These are phyloP conservation scores for Rhizopus arrhizus DNA, from an alignment of 371 early-diverging fungal genomes.

Conservation along the genomic window DNA sequence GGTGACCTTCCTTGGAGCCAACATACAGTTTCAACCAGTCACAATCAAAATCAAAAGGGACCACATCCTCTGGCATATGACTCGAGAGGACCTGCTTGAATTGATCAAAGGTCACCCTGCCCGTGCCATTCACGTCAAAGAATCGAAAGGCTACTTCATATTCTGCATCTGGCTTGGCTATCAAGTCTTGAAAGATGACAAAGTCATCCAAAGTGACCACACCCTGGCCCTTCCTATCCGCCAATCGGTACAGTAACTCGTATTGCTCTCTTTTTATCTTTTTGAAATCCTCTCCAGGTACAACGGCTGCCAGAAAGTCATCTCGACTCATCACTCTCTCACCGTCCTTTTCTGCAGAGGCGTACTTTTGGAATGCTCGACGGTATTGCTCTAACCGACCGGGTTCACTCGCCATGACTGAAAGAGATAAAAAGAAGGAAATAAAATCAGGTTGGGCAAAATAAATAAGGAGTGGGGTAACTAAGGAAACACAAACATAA, in stretches of 20 bases:
- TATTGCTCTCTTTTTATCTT: slow-evolving; percentile 63
- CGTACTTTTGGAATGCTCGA: slow-evolving; percentile 64
- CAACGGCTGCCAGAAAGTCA: slow-evolving; percentile 71
- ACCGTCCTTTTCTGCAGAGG: slow-evolving; percentile 61
- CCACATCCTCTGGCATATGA: slow-evolving; percentile 59
- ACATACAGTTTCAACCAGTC: slow-evolving; percentile 75
- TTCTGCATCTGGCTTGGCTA: slow-evolving; percentile 82
- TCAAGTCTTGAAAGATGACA: slow-evolving; percentile 70
- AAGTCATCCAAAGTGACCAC: slow-evolving; percentile 74
- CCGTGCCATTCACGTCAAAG: slow-evolving; percentile 65
- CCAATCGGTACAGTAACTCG: slow-evolving; percentile 70
- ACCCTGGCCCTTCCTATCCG: slow-evolving; percentile 69
- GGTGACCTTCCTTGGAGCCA: slow-evolving; percentile 60
- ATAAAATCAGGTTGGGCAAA: no score
- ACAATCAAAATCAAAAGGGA: slow-evolving; percentile 73
- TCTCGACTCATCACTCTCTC: slow-evolving; percentile 67
- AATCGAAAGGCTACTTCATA: slow-evolving; percentile 81
- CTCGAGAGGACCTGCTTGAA: slow-evolving; percentile 66
- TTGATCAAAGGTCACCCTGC: slow-evolving; percentile 67
- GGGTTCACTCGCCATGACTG: no score
- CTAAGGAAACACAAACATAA: no score
- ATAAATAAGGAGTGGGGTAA: no score
- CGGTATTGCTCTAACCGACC: slow-evolving; percentile 53
- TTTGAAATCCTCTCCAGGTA: slow-evolving; percentile 67
- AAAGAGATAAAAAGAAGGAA: no score